Evolutionary conservation across 768 basidiomycete species (phyloP), one percentile per base, ranked within the genome.

Genomic region (Myochromella boudieri): DNA sequence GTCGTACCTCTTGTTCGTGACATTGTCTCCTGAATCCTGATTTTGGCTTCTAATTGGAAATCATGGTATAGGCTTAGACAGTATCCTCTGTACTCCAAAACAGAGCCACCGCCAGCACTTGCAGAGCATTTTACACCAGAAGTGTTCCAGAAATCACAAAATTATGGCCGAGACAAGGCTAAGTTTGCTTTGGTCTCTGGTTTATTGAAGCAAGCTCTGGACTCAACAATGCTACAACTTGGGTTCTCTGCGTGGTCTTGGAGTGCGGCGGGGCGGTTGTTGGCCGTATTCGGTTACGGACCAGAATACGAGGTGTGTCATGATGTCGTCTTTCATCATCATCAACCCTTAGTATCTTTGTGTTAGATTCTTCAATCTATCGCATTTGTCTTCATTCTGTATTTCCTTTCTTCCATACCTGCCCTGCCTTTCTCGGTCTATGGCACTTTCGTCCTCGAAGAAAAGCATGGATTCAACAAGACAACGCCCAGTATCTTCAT

Each of bases 381-480:
- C 44, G 74, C 78, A 6, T 95, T 92, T 62, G 76, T 83, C 3
- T 80, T 78, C 43, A 60, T 87, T 32, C 68, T 95, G 33, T 83
- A 80, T 57, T 63, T 87, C 47, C 44, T 82, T 31, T 85, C 86
- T 2, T 77, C 82, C 0, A 62, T 90, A 22, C 83, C 91, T 2
- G 71, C 78, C 6, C 70, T 94, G 9, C 93, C 95, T 15, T 70
- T 92, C 32, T 82, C 80, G 25, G 72, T 85, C 18, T 97, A 97
- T 70, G 78, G 83, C 50, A 97, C 92, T 3, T 99, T 99, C 61
- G 87, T 94, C 4, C 75, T 98, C 29, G 97, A 98, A 68, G 87
- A 95, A 62, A 87, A 85, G 54, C 92, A 97, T 54, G 95, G 95
- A 0, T 98, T 97, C 76, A 99, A 98, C 78, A 97, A 98, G 70